These are phyloP conservation scores for Ogataea ganodermae DNA, from an alignment of 805 yeast species.

Conservation along the genomic window DNA sequence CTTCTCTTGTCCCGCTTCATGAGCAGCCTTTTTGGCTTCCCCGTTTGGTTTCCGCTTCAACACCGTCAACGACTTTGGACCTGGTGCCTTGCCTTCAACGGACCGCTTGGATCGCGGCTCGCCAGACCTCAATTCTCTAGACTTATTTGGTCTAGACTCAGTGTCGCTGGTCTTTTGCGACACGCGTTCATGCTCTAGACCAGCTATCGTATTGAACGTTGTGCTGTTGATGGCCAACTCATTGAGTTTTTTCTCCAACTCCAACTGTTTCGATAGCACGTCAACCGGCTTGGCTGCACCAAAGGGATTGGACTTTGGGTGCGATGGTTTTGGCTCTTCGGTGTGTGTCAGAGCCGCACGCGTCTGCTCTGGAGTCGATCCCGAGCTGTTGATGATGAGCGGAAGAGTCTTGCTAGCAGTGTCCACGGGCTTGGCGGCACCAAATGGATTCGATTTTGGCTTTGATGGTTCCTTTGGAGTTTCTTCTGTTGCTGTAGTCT, in stretches of 20 bases:
- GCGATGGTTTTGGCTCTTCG: slow-evolving; percentile 14
- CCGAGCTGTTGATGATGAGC: neutral
- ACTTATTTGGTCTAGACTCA: slow-evolving; percentile 1
- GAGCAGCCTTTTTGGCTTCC: slow-evolving; percentile 1
- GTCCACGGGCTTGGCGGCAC: slow-evolving; percentile 71
- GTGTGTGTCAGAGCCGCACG: slow-evolving; percentile 8
- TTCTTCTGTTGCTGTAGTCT: neutral
- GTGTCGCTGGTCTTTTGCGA: slow-evolving; percentile 8
- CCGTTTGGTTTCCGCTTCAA: slow-evolving; percentile 3
- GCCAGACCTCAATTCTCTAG: neutral
- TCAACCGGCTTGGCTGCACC: slow-evolving; percentile 89
- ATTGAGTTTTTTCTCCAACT: slow-evolving; percentile 54
- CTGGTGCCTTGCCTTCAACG: neutral
- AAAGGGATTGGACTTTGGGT: slow-evolving; percentile 64
- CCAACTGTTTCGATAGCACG: slow-evolving; percentile 61
- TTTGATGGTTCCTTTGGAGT: slow-evolving; percentile 20
- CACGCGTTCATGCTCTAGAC: slow-evolving; percentile 23
- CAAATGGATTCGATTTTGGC: slow-evolving; percentile 69
- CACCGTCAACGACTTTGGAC: neutral
- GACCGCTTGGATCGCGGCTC: neutral
- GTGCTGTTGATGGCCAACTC: slow-evolving; percentile 49
- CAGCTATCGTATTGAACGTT: slow-evolving; percentile 34
- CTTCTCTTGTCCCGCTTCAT: slow-evolving; percentile 5
- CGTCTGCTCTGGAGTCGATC: slow-evolving; percentile 23
- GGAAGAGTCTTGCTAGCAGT: slow-evolving; percentile 22